These are phyloP conservation scores for Albatrellus ellisii DNA, from an alignment of 768 basidiomycete genomes.

Conservation along the genomic window DNA sequence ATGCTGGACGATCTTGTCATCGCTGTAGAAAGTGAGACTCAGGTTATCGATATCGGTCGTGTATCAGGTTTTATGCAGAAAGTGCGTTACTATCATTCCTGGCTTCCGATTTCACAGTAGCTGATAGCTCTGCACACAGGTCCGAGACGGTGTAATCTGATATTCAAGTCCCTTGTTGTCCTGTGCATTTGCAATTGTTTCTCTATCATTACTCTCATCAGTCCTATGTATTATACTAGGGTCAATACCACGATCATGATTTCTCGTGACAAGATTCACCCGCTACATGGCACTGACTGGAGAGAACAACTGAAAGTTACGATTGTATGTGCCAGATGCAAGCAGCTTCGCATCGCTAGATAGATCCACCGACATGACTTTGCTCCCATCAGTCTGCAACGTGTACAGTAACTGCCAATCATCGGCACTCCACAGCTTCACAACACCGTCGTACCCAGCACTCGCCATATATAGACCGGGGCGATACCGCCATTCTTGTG, in stretches of 20 bases:
- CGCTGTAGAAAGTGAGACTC: constrained; percentile 80
- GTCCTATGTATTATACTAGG: background rate
- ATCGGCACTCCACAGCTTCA: constrained; percentile 95
- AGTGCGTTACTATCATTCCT: constrained; percentile 26
- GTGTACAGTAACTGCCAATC: constrained; percentile 92
- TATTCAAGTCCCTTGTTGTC: constrained; percentile 5
- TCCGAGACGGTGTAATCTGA: constrained; percentile 50
- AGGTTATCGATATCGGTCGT: constrained; percentile 69
- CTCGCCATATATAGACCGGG: constrained; percentile 90
- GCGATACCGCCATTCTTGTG: constrained; percentile 69
- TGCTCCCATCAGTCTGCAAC: constrained; percentile 89
- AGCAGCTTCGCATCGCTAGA: constrained; percentile 72
- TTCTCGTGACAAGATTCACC: background rate
- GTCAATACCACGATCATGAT: background rate
- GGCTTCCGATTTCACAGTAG: background rate
- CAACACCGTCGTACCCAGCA: constrained; percentile 87
- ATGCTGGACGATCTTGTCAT: constrained; percentile 77
- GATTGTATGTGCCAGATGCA: constrained; percentile 84
- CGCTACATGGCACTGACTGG: constrained; percentile 27
- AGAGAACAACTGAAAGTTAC: constrained; percentile 89
- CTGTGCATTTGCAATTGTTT: constrained; percentile 2
- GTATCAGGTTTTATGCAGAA: constrained; percentile 91
- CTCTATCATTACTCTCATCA: background rate
- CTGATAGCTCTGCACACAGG: constrained; percentile 21
- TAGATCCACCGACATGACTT: constrained; percentile 97